Conservation (phyloP, 1,139 yeast species). For the Nakaseomyces delphensis region DNA sequence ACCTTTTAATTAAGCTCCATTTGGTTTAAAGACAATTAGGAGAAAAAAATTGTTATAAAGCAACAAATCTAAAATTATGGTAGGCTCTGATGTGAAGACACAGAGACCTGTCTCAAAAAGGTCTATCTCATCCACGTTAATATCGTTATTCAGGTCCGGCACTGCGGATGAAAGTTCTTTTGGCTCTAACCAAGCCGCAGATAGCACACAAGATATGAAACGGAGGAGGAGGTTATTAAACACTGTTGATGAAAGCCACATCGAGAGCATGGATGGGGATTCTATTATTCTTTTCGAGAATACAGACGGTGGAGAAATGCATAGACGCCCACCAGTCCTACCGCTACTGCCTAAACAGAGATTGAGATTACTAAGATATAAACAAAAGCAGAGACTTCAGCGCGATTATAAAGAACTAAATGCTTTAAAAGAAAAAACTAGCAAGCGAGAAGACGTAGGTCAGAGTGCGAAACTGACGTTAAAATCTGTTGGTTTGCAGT, state of each 20-base stretch:
- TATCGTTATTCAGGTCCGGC: slow-evolving; percentile 15
- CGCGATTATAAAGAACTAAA: slow-evolving; percentile 12
- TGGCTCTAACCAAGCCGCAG: not conserved
- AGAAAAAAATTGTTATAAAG: no score
- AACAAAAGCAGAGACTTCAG: slow-evolving; percentile 18
- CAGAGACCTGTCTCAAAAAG: slow-evolving; percentile 10
- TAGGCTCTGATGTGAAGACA: not conserved
- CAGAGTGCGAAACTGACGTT: not conserved
- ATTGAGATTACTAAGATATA: slow-evolving; percentile 22
- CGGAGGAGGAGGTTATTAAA: slow-evolving; percentile 3
- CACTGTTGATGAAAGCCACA: not conserved
- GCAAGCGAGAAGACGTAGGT: not conserved
- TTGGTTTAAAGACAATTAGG: no score
- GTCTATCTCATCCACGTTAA: slow-evolving; percentile 24
- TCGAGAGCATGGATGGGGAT: not conserved
- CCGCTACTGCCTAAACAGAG: slow-evolving; percentile 29
- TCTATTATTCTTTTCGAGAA: slow-evolving; percentile 13
- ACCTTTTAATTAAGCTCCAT: no score
- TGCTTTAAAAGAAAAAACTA: slow-evolving; percentile 1
- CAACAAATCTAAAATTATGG: not conserved
- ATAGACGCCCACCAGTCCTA: slow-evolving; percentile 26
- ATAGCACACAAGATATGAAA: not conserved
- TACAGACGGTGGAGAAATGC: not conserved
- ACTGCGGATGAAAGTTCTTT: not conserved
- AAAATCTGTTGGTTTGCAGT: not conserved